Percentiles rank a stretch among this genome's conserved stretches.
Conservation (phyloP, 305 asterid genomes). For the Petunia hybrid region DNA sequence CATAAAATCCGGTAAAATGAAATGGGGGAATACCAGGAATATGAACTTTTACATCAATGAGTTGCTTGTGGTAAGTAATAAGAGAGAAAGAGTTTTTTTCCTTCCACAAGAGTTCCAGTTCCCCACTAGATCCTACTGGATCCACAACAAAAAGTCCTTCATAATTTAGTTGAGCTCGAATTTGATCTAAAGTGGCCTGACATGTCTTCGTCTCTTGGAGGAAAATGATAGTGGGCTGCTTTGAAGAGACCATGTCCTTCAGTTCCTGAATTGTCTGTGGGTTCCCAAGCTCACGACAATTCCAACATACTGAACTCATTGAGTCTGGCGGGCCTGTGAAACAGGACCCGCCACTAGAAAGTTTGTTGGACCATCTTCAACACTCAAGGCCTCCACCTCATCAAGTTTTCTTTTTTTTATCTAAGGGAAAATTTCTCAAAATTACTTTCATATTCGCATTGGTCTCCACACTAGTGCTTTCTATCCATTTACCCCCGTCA, state of each 20-base stretch:
- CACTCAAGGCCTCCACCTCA: neutral
- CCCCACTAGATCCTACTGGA: neutral
- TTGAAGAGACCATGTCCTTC: neutral
- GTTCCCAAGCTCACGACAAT: neutral
- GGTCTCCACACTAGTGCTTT: too few species aligned
- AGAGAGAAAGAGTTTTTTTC: neutral
- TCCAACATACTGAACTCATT: neutral
- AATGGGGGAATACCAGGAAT: neutral
- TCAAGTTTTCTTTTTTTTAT: neutral
- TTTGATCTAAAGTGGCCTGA: neutral
- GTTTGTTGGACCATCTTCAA: neutral
- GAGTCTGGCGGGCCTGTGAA: neutral
- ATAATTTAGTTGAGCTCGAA: neutral
- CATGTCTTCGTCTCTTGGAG: neutral
- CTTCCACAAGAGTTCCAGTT: neutral
- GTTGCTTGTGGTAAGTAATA: neutral
- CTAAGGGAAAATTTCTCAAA: neutral
- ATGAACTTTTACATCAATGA: neutral
- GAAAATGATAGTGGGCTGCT: neutral
- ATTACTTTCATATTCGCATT: too few species aligned
- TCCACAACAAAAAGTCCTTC: neutral
- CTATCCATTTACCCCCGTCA: too few species aligned
- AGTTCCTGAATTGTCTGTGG: neutral
- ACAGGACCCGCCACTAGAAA: neutral
- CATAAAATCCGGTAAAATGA: neutral